A percentile compares a stretch with the other conserved stretches of the same genome.
These are phyloP conservation scores for Cinchona pubescens DNA, from an alignment of 257 asterid genomes.

Conservation along the genomic window DNA sequence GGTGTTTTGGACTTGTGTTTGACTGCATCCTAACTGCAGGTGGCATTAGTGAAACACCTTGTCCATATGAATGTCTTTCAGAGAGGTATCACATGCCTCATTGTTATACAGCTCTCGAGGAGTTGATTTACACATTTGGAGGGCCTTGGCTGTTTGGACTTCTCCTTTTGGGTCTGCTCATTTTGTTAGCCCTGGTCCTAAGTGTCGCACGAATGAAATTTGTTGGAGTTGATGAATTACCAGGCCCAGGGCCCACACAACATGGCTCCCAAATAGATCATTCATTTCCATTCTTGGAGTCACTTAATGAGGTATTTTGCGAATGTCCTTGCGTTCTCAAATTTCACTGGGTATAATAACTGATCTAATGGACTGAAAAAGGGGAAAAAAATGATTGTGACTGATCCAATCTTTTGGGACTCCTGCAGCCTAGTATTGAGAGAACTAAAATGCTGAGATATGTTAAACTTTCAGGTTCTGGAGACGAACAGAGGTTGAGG, in stretches of 20 bases:
- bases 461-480: slow-evolving; percentile 64
- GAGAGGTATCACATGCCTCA: slow-evolving; percentile 95
- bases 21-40: slow-evolving; percentile 41
- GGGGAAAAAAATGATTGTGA: neutral
- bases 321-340: slow-evolving; percentile 8
- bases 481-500: slow-evolving; percentile 99
- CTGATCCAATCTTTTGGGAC: neutral
- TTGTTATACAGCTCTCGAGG: slow-evolving; percentile 97
- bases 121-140: slow-evolving; percentile 92
- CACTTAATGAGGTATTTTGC: slow-evolving; percentile 78
- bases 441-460: slow-evolving; percentile 18
- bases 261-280: slow-evolving; percentile 95
- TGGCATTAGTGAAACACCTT: slow-evolving; percentile 85
- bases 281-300: slow-evolving; percentile 96
- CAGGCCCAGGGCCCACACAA: slow-evolving; percentile 93
- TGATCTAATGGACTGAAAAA: no score
- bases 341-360: neutral
- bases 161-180: slow-evolving; percentile 79
- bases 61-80: slow-evolving; percentile 88
- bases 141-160: slow-evolving; percentile 99
- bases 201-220: slow-evolving; percentile 98
- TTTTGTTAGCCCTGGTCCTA: slow-evolving; percentile 86
- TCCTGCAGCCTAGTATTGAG: neutral
- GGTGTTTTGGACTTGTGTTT: neutral
- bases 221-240: slow-evolving; percentile 86